phyloP scores from a whole-genome alignment of 179 eudicot genomes.

The Pouteria campechiana region DNA sequence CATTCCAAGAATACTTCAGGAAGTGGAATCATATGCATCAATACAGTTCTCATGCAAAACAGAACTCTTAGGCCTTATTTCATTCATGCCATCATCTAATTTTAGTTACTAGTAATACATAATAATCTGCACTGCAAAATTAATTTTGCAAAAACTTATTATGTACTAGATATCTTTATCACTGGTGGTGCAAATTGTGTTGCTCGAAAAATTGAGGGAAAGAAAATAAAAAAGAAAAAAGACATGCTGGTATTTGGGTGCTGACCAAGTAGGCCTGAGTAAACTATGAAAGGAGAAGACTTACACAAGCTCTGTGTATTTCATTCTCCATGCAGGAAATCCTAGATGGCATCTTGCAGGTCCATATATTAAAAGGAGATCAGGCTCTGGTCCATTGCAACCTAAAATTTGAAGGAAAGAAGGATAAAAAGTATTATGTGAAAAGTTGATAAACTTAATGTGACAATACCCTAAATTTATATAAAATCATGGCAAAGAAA shows the following conservation, averaged over 20 bases:
- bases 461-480: neutral
- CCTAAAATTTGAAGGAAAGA: conserved; percentile 21
- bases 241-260: neutral
- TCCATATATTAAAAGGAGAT: conserved; percentile 74
- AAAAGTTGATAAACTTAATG: no score
- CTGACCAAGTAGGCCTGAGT: neutral
- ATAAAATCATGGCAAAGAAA: neutral
- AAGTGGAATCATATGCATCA: no score
- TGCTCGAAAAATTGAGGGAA: neutral
- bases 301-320: conserved; percentile 93
- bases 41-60: no score
- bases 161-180: no score
- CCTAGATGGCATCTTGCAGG: conserved; percentile 83
- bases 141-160: no score
- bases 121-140: no score
- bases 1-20: no score
- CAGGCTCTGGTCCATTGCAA: conserved; percentile 58
- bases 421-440: no score
- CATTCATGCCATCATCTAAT: no score
- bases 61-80: no score
- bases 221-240: neutral
- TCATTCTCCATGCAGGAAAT: conserved; percentile 76
- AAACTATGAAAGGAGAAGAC: conserved; percentile 12
- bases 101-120: no score
- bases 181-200: no score